Conservation (phyloP, 148 eudicot genomes). For the Cornus suecica region DNA sequence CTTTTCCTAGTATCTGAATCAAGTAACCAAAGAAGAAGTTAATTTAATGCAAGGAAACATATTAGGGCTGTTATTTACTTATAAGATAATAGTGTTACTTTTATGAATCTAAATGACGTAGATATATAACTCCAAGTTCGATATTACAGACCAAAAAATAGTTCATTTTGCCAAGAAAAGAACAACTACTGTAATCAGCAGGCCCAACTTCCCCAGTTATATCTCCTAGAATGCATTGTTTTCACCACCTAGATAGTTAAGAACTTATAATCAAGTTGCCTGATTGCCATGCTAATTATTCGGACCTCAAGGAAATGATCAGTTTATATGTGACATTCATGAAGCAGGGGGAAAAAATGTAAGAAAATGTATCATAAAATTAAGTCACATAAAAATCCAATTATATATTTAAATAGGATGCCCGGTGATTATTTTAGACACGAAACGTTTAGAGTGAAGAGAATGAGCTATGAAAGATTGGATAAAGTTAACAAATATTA, state of each 20-base stretch:
- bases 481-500: no score
- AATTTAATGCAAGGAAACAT: background rate
- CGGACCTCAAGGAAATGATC: background rate
- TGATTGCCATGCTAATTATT: background rate
- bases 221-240: background rate
- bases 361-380: no score
- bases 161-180: background rate
- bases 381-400: background rate
- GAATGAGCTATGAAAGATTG: no score
- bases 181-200: background rate
- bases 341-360: background rate
- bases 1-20: conserved; percentile 84
- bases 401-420: background rate
- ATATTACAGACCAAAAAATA: background rate
- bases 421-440: background rate
- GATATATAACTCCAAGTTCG: background rate
- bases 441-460: background rate
- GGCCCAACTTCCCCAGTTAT: background rate
- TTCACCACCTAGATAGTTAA: background rate
- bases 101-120: background rate
- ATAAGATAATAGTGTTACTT: background rate
- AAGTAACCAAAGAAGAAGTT: conserved; percentile 10
- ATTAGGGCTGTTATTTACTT: background rate
- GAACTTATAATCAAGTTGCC: background rate
- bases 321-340: no score